Conservation (phyloP, 108 stramenopile genomes). For the Fragilariopsis cylindrus region DNA sequence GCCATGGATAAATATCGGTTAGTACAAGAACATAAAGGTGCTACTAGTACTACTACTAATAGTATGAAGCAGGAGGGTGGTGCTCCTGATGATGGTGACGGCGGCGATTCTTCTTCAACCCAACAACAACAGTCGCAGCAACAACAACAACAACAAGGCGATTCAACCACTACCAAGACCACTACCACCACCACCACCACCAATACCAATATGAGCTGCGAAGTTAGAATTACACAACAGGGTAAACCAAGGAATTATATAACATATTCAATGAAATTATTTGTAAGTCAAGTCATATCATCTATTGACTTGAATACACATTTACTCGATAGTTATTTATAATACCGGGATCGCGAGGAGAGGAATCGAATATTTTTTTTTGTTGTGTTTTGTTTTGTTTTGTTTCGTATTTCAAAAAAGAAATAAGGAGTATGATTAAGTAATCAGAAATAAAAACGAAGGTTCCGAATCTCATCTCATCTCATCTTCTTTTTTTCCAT, state of each 20-base stretch:
- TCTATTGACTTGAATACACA: neutral
- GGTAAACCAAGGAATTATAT: conserved; percentile 87
- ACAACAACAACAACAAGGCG: neutral
- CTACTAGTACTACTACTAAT: neutral
- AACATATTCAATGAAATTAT: conserved; percentile 74
- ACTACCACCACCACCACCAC: neutral
- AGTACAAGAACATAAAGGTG: conserved; percentile 68
- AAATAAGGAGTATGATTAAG: no score
- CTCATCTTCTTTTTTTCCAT: neutral
- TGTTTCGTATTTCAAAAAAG: no score
- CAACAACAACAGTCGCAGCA: neutral
- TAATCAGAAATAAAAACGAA: neutral
- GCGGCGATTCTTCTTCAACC: conserved; percentile 8
- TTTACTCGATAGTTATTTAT: neutral
- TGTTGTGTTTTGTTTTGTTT: no score
- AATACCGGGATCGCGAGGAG: no score
- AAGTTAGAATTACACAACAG: conserved; percentile 80
- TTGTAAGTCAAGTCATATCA: conserved; percentile 49
- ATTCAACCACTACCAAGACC: no score
- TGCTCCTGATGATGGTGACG: conserved; percentile 21
- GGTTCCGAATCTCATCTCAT: neutral
- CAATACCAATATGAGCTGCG: conserved; percentile 28
- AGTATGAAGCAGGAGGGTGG: neutral
- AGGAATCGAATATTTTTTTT: neutral
- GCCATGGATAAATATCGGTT: conserved; percentile 87